These are phyloP conservation scores for Colletotrichum sublineola DNA, from an alignment of 2,329 filamentous ascomycete species.

Conservation along the genomic window DNA sequence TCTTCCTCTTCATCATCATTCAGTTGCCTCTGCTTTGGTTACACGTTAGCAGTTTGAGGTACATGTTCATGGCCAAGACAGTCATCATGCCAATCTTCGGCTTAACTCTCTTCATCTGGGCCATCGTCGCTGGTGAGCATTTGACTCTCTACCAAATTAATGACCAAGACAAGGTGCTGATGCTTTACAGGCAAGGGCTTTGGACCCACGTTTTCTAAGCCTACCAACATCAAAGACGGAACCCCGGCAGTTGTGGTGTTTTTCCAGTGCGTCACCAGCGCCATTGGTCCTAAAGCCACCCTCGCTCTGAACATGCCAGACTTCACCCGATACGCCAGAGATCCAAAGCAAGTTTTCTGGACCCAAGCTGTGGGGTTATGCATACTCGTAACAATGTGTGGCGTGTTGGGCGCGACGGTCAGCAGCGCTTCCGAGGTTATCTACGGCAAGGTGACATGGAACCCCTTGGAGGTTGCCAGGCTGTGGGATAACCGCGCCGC, in stretches of 20 bases:
- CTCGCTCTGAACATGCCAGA: constrained; percentile 44
- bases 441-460: constrained; percentile 48
- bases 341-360: constrained; percentile 41
- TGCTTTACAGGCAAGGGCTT: constrained; percentile 36
- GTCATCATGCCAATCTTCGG: constrained; percentile 44
- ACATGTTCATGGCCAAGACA: constrained; percentile 46
- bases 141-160: accelerated
- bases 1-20: constrained; percentile 48
- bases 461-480: constrained; percentile 47
- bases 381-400: constrained; percentile 48
- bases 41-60: constrained; percentile 30
- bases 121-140: constrained; percentile 33
- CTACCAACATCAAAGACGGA: constrained; percentile 40
- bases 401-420: constrained; percentile 62
- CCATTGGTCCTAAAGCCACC: constrained; percentile 43
- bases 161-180: neutral
- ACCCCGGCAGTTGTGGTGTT: constrained; percentile 43
- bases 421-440: constrained; percentile 53
- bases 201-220: constrained; percentile 44
- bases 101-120: constrained; percentile 45
- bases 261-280: constrained; percentile 45
- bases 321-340: constrained; percentile 44
- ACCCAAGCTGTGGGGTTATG: constrained; percentile 42
- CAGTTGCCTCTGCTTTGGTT: constrained; percentile 46
- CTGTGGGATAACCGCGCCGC: constrained; percentile 49